These are phyloP conservation scores for Serendipita sp. DNA, from an alignment of 1,284 basidiomycete genomes.

Conservation along the genomic window DNA sequence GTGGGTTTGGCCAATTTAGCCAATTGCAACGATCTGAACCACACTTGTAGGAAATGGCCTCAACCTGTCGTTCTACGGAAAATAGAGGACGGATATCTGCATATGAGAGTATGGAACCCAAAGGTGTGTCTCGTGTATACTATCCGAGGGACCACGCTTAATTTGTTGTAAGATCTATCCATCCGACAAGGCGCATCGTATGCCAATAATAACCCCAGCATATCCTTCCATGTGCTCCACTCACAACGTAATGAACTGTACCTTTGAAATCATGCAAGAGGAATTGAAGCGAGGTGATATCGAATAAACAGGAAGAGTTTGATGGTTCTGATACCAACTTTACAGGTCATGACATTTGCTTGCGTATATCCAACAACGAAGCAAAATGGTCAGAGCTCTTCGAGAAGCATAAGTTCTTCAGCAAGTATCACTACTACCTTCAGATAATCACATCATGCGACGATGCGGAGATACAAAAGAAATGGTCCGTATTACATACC, in stretches of 20 bases:
- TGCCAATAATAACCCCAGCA: conserved; percentile 99
- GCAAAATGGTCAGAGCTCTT: conserved; percentile 90
- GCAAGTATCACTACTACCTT: conserved; percentile 95
- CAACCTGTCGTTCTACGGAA: conserved; percentile 92
- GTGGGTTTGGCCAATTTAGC: conserved; percentile 29
- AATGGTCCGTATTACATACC: conserved; percentile 53
- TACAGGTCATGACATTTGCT: conserved; percentile 80
- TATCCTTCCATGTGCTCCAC: conserved; percentile 99
- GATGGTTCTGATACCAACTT: conserved; percentile 3
- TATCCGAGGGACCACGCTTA: no score
- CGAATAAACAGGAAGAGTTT: background rate
- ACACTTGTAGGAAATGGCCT: conserved; percentile 72
- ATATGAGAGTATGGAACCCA: conserved; percentile 96
- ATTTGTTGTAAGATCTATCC: conserved; percentile 62
- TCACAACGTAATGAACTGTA: conserved; percentile 93
- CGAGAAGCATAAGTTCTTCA: conserved; percentile 90
- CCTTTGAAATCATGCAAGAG: conserved; percentile 91
- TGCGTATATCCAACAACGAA: conserved; percentile 75
- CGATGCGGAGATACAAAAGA: conserved; percentile 74
- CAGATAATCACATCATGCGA: conserved; percentile 90
- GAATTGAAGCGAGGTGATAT: conserved; percentile 81
- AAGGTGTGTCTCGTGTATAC: conserved; percentile 36
- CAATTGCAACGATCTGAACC: conserved; percentile 6
- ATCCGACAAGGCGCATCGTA: conserved; percentile 82
- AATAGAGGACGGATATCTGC: conserved; percentile 89